Evolutionary conservation across 768 basidiomycete genomes (phyloP), one percentile per base, ranked within the genome.

Genomic region (Mycena belliarum): DNA sequence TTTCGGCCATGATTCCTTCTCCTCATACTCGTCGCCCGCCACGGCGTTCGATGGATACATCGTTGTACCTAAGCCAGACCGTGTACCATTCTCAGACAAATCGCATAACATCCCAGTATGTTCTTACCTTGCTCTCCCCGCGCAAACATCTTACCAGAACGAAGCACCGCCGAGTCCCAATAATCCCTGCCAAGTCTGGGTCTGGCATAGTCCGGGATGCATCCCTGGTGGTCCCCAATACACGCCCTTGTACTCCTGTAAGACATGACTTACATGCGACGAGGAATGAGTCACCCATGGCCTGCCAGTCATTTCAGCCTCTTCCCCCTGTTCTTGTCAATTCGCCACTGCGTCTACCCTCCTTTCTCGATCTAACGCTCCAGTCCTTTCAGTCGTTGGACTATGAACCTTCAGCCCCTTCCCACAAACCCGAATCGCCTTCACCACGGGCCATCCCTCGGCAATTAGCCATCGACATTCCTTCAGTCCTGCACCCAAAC

Each of bases 401-500:
- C 43, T 38, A 54, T 43, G 60, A 32, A 32, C 57, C 29, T 44
- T 40, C 49, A 26, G 38, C 49, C 37, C 55, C 55, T 58, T 37
- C 65, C 53, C 52, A 52, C 49, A 50, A 25, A 43, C 37, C 38
- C 46, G 49, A 50, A 48, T 33, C 47, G 52, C 49, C 54, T 20
- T 54, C 41, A 25, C 35, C 47, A 45, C 53, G 18, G 35, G 41
- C 45, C 60, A 52, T 35, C 57, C 58, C 33, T 63, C 54, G 35
- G 52, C 64, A 49, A 59, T 64, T 49, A 69, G 69, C 3, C 65
- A 68, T 37, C 72, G 69, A 63, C 63, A 69, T 76, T 32, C 73
- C 77, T 8, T 69, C 75, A 24, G 72, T 79, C 29, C 74, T 73
- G 40, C 79, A 83, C 66, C 79, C 81, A 7, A 82, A 82, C 49